Base-by-base conservation (phyloP, 1,284 basidiomycete species). In the Mixia osmundae region DNA sequence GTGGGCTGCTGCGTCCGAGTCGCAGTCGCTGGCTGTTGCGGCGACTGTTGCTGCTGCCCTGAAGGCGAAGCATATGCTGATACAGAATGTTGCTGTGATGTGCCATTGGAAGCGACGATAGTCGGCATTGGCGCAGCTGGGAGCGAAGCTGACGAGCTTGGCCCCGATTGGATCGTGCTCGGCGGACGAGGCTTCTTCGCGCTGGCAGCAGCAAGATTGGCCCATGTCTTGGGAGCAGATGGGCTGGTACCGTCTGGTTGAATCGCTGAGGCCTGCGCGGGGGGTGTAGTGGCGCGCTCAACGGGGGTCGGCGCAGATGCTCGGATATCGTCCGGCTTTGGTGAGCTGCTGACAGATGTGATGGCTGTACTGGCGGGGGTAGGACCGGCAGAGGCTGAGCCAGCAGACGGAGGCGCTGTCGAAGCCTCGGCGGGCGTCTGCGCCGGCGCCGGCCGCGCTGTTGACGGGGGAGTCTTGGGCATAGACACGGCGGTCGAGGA, bases 171-270 rank as follows among this genome's bases (percentile, higher is more conserved):
- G 14, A 12, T n/a, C 14, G 7, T 5, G 7, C 16, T 20, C 9
- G 31, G 12, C 7, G 31, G 12, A 14, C 5, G 11, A 10, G 14
- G 14, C 51, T 73, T 72, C 53, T 68, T 71, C 23, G 67, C 58
- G 49, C 76, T 74, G 16, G 74, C 57, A 25, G 82, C 80, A 36
- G 83, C 85, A 33, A 89, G 69, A 42, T 74, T 76, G 0, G 85
- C 85, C 85, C 83, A 91, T 1, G 75, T 76, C 55, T 79, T 77
- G 16, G 72, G 71, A 16, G 50, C 60, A 11, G 67, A 54, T 2
- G 75, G 70, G 15, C 62, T 66, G 16, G 66, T 53, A 5, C 64
- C 59, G 5, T 57, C 54, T 3, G 65, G 49, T 1, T 64, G 58
- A 7, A 59, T 56, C 11, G 57, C 49, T 12, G 57, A 47, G 20